A percentile compares a stretch with the other conserved stretches of the same genome.
These are phyloP conservation scores for Corrigiola litoralis DNA, from an alignment of 179 eudicot species.

Conservation along the genomic window DNA sequence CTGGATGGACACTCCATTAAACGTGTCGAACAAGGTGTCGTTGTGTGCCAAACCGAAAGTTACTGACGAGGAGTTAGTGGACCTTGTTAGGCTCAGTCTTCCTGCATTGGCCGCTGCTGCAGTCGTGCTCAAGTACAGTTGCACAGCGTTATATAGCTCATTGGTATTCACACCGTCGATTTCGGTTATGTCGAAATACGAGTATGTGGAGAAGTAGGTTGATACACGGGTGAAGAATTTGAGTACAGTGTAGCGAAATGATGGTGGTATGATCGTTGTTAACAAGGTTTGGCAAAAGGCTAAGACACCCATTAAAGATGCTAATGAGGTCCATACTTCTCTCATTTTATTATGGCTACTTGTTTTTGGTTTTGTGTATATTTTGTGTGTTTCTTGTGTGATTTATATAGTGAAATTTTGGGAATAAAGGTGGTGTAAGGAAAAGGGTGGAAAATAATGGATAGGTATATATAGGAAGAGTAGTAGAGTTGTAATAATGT, in stretches of 20 bases:
- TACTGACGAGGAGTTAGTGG: conserved; percentile 60
- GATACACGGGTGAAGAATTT: conserved; percentile 50
- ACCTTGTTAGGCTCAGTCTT: conserved; percentile 66
- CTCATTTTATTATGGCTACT: conserved; percentile 56
- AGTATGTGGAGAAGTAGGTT: conserved; percentile 57
- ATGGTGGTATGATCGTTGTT: conserved; percentile 71
- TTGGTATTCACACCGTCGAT: conserved; percentile 95
- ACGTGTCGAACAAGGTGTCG: conserved; percentile 60
- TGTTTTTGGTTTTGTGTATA: neutral
- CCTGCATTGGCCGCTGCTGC: conserved; percentile 37
- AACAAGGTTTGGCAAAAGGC: conserved; percentile 75
- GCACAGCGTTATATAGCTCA: conserved; percentile 92
- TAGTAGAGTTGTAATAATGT: too few species aligned
- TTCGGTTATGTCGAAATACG: conserved; percentile 89
- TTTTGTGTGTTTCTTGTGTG: neutral
- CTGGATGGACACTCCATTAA: conserved; percentile 36
- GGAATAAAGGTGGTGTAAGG: neutral
- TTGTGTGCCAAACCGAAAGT: conserved; percentile 77
- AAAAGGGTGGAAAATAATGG: neutral
- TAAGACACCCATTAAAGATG: conserved; percentile 79
- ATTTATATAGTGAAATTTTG: neutral
- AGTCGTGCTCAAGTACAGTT: conserved; percentile 63
- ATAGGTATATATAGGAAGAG: neutral
- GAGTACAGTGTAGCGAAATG: conserved; percentile 53
- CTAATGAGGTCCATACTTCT: conserved; percentile 80